A percentile compares a stretch with the other conserved stretches of the same genome.
Conservation (phyloP, 441 rosid species). For the Eruca vesicaria region DNA sequence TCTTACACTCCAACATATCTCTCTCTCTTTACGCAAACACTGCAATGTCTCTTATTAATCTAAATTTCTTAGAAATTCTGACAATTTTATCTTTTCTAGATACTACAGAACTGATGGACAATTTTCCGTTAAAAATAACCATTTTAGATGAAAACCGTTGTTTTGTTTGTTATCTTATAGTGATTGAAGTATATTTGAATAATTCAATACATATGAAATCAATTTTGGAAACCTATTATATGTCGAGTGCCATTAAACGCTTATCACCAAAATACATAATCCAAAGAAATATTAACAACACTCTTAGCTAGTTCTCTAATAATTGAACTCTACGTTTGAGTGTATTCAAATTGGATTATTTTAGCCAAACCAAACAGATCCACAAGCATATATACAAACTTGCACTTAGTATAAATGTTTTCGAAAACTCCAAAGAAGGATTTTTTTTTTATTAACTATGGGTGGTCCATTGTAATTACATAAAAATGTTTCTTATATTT, state of each 20-base stretch:
- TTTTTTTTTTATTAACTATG: neutral
- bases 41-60: neutral
- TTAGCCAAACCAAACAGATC: slow-evolving; percentile 4
- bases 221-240: neutral
- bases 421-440: neutral
- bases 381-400: neutral
- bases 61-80: neutral
- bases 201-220: neutral
- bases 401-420: neutral
- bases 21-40: neutral
- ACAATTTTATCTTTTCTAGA: neutral
- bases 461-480: neutral
- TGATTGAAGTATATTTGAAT: too few species aligned
- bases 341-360: neutral
- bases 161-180: too few species aligned
- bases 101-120: too few species aligned
- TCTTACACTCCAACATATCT: neutral
- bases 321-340: neutral
- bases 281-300: neutral
- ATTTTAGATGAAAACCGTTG: too few species aligned
- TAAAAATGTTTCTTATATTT: neutral
- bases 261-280: neutral
- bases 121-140: too few species aligned
- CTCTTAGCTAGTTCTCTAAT: neutral
- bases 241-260: neutral